phyloP scores from a whole-genome alignment of 169 alveolate species.

The Theileria parva region DNA sequence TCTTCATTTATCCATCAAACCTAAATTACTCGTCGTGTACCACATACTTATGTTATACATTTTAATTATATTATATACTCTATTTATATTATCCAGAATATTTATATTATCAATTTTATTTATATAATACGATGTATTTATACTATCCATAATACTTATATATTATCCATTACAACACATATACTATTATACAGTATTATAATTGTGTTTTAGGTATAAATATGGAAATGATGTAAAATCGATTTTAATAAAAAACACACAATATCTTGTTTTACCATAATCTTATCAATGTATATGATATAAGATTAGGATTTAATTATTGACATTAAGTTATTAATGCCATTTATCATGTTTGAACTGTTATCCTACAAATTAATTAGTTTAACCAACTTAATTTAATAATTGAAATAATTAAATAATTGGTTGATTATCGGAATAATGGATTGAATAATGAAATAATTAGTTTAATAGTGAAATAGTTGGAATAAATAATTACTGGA shows the following conservation, averaged over 20 bases:
- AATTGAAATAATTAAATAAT: neutral
- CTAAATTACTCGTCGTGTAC: slow-evolving; percentile 44
- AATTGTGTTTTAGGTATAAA: slow-evolving; percentile 35
- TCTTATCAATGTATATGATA: neutral
- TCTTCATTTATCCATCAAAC: slow-evolving; percentile 23
- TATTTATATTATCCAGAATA: neutral
- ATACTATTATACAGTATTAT: too few species aligned
- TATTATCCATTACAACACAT: too few species aligned
- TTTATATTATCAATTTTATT: neutral
- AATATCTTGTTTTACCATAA: slow-evolving; percentile 45
- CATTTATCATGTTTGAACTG: slow-evolving; percentile 57
- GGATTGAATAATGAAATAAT: neutral
- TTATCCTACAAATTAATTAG: slow-evolving; percentile 7
- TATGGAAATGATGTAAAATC: slow-evolving; percentile 25
- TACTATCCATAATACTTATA: neutral
- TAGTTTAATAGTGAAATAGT: neutral
- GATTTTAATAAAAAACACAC: slow-evolving; percentile 22
- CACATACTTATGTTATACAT: neutral
- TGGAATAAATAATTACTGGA: neutral
- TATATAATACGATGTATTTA: neutral
- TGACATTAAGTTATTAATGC: slow-evolving; percentile 34
- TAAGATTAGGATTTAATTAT: slow-evolving; percentile 11
- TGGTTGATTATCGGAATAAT: neutral
- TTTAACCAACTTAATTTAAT: too few species aligned
- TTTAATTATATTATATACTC: neutral